phyloP scores from a whole-genome alignment of 1,284 basidiomycete genomes.

The Fistulinella staudtii region DNA sequence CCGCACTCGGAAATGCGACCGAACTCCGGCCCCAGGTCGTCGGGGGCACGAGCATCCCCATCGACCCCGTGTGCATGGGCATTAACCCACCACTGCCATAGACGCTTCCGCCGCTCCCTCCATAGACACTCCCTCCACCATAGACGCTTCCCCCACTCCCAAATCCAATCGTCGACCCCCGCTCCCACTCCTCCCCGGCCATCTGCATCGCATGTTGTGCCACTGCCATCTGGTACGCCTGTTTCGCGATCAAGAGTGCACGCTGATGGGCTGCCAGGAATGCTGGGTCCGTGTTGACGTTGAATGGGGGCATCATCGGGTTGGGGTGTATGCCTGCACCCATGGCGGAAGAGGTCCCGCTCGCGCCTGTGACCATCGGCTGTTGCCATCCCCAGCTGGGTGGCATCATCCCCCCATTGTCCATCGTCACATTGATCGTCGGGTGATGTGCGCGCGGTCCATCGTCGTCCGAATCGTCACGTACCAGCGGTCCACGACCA shows the following conservation, averaged over 20 bases:
- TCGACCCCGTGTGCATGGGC: slow-evolving; percentile 39
- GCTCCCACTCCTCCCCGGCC: slow-evolving; percentile 83
- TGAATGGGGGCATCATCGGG: slow-evolving; percentile 30
- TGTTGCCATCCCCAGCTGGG: slow-evolving; percentile 31
- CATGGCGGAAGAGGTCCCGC: no score
- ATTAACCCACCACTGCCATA: slow-evolving; percentile 31
- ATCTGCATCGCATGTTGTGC: slow-evolving; percentile 81
- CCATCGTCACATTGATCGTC: slow-evolving; percentile 45
- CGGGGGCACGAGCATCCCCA: slow-evolving; percentile 36
- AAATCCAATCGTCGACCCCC: slow-evolving; percentile 55
- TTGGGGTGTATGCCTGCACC: no score
- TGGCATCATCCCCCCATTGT: slow-evolving; percentile 29
- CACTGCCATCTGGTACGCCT: slow-evolving; percentile 80
- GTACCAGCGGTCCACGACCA: slow-evolving; percentile 57
- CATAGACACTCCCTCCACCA: slow-evolving; percentile 28
- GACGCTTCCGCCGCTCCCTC: slow-evolving; percentile 35
- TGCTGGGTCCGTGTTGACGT: slow-evolving; percentile 43
- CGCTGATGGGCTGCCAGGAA: slow-evolving; percentile 73
- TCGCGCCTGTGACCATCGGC: slow-evolving; percentile 25
- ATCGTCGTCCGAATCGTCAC: slow-evolving; percentile 54
- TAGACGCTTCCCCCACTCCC: slow-evolving; percentile 31
- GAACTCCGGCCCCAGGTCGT: slow-evolving; percentile 40
- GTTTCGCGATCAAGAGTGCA: slow-evolving; percentile 77
- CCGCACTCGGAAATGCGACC: slow-evolving; percentile 45
- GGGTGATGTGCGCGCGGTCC: slow-evolving; percentile 13